phyloP scores from a whole-genome alignment of 2,329 filamentous ascomycete species.

The Alternaria brassicae region DNA sequence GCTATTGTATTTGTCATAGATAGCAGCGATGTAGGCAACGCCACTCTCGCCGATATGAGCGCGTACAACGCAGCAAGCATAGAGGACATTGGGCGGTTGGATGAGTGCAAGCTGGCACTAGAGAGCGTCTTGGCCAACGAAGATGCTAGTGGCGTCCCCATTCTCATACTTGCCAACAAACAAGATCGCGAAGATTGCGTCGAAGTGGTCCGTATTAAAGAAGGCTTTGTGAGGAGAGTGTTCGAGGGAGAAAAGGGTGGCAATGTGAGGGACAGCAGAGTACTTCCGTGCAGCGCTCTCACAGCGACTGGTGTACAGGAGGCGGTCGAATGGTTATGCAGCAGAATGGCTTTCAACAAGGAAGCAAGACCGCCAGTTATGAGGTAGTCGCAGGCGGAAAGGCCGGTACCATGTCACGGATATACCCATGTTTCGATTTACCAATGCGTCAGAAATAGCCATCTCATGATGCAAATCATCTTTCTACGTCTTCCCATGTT shows the following conservation, averaged over 20 bases:
- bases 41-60: constrained; percentile 65
- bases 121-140: constrained; percentile 88
- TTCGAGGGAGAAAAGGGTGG: constrained; percentile 92
- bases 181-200: constrained; percentile 97
- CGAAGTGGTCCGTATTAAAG: constrained; percentile 96
- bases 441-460: background rate
- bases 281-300: constrained; percentile 90
- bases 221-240: constrained; percentile 92
- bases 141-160: constrained; percentile 88
- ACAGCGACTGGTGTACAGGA: constrained; percentile 84
- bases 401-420: background rate
- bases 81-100: constrained; percentile 66
- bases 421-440: constrained; percentile 4
- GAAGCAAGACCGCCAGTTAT: constrained; percentile 90
- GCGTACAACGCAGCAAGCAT: constrained; percentile 43
- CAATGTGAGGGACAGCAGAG: constrained; percentile 86
- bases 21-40: constrained; percentile 89
- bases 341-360: constrained; percentile 94
- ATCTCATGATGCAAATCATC: background rate
- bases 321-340: constrained; percentile 96
- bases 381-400: constrained; percentile 61
- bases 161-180: constrained; percentile 94
- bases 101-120: constrained; percentile 87
- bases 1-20: constrained; percentile 98
- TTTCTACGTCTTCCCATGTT: background rate